These are phyloP conservation scores for Phytophthora sp. DNA, from an alignment of 352 stramenopile genomes.

Conservation along the genomic window DNA sequence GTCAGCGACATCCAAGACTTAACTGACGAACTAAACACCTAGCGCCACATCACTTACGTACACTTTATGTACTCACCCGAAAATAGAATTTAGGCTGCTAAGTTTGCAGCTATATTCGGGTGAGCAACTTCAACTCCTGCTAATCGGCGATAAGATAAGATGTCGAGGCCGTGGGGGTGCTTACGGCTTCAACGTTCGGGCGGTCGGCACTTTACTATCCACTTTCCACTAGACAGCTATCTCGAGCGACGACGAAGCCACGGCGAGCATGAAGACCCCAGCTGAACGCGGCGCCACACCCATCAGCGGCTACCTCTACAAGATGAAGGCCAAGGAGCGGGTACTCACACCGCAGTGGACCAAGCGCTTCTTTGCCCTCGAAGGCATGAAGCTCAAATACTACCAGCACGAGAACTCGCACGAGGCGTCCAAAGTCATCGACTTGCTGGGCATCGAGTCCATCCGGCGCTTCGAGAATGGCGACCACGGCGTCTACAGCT, in stretches of 20 bases:
- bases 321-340: slow-evolving; percentile 80
- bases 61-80: slow-evolving; percentile 6
- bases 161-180: not conserved
- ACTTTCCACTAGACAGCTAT: not conserved
- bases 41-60: slow-evolving; percentile 6
- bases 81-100: slow-evolving; percentile 28
- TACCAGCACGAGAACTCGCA: slow-evolving; percentile 68
- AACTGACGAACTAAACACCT: not conserved
- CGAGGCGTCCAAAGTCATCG: slow-evolving; percentile 73
- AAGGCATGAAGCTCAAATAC: slow-evolving; percentile 82
- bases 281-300: slow-evolving; percentile 63
- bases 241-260: slow-evolving; percentile 13
- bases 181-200: not conserved
- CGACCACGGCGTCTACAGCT: slow-evolving; percentile 81
- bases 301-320: slow-evolving; percentile 85
- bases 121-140: slow-evolving; percentile 24
- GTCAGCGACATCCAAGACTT: slow-evolving; percentile 1
- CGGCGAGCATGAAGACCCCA: slow-evolving; percentile 57
- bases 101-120: no score
- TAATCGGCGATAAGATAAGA: slow-evolving; percentile 34
- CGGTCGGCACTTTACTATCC: slow-evolving; percentile 15
- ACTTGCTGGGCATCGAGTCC: slow-evolving; percentile 77
- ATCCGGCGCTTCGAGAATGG: slow-evolving; percentile 85
- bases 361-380: slow-evolving; percentile 81
- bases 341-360: slow-evolving; percentile 82